Percentiles rank a stretch among this genome's conserved stretches.
phyloP scores from a whole-genome alignment of 2,329 filamentous ascomycete genomes.

The Aspergillus thermomutatus region DNA sequence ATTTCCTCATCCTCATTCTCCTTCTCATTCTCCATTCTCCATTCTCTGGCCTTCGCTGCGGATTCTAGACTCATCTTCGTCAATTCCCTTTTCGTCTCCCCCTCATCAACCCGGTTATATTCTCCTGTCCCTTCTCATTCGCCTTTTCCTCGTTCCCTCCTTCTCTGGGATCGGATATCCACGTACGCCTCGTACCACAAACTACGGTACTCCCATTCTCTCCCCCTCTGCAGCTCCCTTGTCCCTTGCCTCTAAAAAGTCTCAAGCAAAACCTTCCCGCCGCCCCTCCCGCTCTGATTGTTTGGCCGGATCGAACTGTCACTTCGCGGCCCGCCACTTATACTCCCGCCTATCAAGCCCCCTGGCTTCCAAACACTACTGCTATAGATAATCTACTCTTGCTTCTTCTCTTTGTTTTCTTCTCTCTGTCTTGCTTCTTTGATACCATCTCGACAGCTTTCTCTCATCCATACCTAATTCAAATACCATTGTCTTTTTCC shows the following conservation, averaged over 20 bases:
- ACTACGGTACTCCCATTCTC: not conserved
- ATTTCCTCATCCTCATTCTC: not conserved
- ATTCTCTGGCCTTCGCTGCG: not conserved
- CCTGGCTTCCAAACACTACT: too few species aligned
- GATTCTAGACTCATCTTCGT: not conserved
- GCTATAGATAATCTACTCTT: not conserved
- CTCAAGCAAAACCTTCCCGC: not conserved
- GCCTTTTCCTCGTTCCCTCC: not conserved
- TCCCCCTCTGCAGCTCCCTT: not conserved
- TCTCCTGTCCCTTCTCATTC: not conserved
- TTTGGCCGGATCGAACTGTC: not conserved
- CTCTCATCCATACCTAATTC: not conserved
- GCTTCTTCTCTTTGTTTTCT: not conserved
- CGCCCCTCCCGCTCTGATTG: not conserved
- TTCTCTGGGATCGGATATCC: not conserved
- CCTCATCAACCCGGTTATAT: not conserved
- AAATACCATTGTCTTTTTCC: not conserved
- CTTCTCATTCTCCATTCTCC: not conserved
- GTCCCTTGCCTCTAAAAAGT: not conserved
- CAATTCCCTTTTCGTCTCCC: not conserved
- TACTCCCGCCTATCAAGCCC: not conserved
- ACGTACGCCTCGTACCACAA: not conserved
- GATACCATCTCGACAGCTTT: not conserved
- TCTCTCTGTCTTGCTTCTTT: not conserved
- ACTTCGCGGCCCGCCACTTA: not conserved